Base-by-base conservation (phyloP, 768 basidiomycete species). In the Lactarius psammicola region DNA sequence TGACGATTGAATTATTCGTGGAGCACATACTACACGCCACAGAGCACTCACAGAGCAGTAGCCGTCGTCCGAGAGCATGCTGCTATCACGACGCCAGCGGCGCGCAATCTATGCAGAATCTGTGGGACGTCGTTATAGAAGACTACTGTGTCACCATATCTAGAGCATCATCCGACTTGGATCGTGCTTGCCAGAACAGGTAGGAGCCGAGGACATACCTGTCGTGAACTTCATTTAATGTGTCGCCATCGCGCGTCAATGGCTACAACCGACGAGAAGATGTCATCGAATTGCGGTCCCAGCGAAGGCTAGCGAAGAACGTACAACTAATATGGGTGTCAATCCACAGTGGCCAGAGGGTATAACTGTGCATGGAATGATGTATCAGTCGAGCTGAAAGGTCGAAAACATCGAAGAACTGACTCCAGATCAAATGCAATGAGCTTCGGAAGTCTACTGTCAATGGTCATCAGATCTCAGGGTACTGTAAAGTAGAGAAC, bases 261-360 rank as follows among this genome's bases (percentile, higher is more conserved):
- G 88, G 82, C 84, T 85, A 62, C 15, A n/a, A n/a, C 6, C 5
- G 34, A 60, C 31, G 33, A 42, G 23, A n/a, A 36, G 26, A 56
- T 42, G 42, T 60, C 4, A 64, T 10, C 40, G 15, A 42, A 34
- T 11, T 9, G 11, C 10, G 40, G 28, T n/a, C 20, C n/a, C 20
- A 1, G 36, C 42, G n/a, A 13, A 55, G 9, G 20, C 2, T 23
- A 10, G 63, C 13, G 5, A 15, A 26, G 49, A 51, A n/a, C 60
- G 11, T 66, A 82, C 86, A 84, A 53, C 81, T 77, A 59, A 90
- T 80, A 73, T 93, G 88, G 20, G 86, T 86, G 74, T 95, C 93
- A 60, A 94, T 88, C 92, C 92, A 94, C 18, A 94, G 79, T 64
- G 88, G 84, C 92, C 92, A 94, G 7, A 94, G 79, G 0, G 93